Evolutionary conservation across 371 early-diverging fungal species (phyloP).

Genomic region (Mucor circinelloides): DNA sequence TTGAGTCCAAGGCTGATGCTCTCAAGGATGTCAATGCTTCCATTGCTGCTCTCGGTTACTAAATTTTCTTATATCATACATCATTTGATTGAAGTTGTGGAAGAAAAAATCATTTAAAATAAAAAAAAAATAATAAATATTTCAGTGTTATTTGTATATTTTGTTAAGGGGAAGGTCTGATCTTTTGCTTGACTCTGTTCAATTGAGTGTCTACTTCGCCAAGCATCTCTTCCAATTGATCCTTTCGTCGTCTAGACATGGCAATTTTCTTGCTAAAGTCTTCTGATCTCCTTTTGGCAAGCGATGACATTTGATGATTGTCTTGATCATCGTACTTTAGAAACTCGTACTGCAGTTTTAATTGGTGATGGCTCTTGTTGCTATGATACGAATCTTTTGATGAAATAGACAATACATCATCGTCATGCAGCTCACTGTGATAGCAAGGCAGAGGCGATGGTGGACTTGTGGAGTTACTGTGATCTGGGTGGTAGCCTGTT

Average conservation of each 20-base stretch:
- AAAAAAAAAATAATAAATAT: neutral
- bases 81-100: neutral
- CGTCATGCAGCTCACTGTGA: constrained; percentile 9
- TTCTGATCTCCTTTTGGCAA: constrained; percentile 16
- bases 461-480: constrained; percentile 8
- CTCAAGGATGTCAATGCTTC: constrained; percentile 52
- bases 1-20: constrained; percentile 50
- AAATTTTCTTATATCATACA: constrained; percentile 25
- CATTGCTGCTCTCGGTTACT: constrained; percentile 62
- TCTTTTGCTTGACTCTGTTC: constrained; percentile 35
- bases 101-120: constrained; percentile 3
- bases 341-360: constrained; percentile 6
- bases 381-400: constrained; percentile 11
- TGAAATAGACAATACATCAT: constrained; percentile 10
- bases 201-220: constrained; percentile 30
- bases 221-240: constrained; percentile 27
- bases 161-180: constrained; percentile 15
- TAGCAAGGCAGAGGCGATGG: constrained; percentile 22
- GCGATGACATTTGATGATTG: neutral
- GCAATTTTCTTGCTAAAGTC: constrained; percentile 15
- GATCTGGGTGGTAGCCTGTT: constrained; percentile 19
- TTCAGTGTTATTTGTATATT: neutral
- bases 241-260: constrained; percentile 18
- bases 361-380: neutral
- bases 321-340: constrained; percentile 9